Base-by-base conservation (phyloP, 164 flowering plant genomes). In the Macadamia integrifolia region DNA sequence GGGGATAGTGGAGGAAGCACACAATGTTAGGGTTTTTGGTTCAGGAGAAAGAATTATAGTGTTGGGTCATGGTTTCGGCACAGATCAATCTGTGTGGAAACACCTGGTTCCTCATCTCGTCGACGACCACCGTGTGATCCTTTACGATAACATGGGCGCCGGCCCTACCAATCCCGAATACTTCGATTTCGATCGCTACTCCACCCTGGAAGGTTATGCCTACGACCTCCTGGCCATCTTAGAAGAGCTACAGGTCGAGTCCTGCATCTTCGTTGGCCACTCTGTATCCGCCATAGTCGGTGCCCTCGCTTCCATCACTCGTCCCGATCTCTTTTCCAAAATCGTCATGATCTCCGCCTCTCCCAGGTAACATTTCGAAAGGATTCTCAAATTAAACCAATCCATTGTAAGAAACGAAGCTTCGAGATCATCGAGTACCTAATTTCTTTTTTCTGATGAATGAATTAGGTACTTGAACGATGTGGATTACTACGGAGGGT, bases 271-370 rank as follows among this genome's bases (percentile, higher is more conserved):
- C 43, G 88, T 88, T 13, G 94, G 89, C 17, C 94, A 87, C 74
- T 88, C 91, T 9, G 76, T 88, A 17, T 85, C 93, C 15, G 83
- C 80, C 62, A 71, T 80, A 71, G 62, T 82, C 46, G 91, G 91
- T 13, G 81, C 73, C 65, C 56, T 85, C 2, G 94, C 94, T 50
- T 87, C 94, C 74, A 76, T 88, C 61, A n/a, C 71, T 32, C 85
- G 91, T 48, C 94, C 90, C 6, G 91, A 87, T 77, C 86, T 87
- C 53, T 88, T 88, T 75, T 62, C 82, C 68, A 88, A 88, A 69
- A 18, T 87, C 70, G 67, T 88, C 77, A 69, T 79, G 78, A 42
- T 88, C 76, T 59, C 81, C 12, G 85, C 75, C 58, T 84, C 87
- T 60, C 94, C 91, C 0, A 84, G 94, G 94, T 86, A 29, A 3